Evolutionary conservation across 176 grass and related monocot genomes (phyloP).

Genomic region (Triticum monococcum): DNA sequence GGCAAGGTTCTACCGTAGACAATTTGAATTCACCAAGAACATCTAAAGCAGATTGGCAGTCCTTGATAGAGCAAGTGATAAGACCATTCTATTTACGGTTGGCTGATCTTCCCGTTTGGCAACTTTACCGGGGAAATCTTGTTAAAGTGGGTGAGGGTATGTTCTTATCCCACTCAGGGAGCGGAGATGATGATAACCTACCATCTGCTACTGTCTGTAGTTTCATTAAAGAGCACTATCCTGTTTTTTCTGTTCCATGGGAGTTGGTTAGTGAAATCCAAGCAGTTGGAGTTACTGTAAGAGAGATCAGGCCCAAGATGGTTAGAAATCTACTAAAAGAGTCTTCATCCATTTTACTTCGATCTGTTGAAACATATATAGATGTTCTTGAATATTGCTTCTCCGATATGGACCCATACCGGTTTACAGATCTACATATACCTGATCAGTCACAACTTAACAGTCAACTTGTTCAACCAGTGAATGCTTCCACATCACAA

Average conservation of each 20-base stretch:
- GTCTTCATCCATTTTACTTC: slow-evolving; percentile 80
- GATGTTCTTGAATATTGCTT: slow-evolving; percentile 97
- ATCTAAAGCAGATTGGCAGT: slow-evolving; percentile 86
- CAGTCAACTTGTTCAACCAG: slow-evolving; percentile 35
- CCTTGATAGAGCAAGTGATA: slow-evolving; percentile 91
- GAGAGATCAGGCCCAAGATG: slow-evolving; percentile 95
- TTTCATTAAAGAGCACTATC: slow-evolving; percentile 98
- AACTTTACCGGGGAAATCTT: slow-evolving; percentile 84
- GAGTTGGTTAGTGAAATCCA: slow-evolving; percentile 92
- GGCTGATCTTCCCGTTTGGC: slow-evolving; percentile 96
- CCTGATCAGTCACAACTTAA: slow-evolving; percentile 40
- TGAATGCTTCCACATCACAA: slow-evolving; percentile 25
- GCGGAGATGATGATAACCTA: slow-evolving; percentile 68
- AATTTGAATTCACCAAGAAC: slow-evolving; percentile 48
- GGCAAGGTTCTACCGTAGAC: slow-evolving; percentile 33
- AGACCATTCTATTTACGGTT: slow-evolving; percentile 85
- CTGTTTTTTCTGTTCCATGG: slow-evolving; percentile 97
- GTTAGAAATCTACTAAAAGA: slow-evolving; percentile 78
- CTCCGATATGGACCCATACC: slow-evolving; percentile 78
- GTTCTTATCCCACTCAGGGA: slow-evolving; percentile 85
- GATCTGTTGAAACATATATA: slow-evolving; percentile 84
- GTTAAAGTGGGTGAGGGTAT: slow-evolving; percentile 97
- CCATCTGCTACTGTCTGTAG: slow-evolving; percentile 88
- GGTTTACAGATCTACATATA: slow-evolving; percentile 44
- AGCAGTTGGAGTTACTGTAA: slow-evolving; percentile 76